phyloP scores from a whole-genome alignment of 371 early-diverging fungal species.

The Blakeslea trispora region DNA sequence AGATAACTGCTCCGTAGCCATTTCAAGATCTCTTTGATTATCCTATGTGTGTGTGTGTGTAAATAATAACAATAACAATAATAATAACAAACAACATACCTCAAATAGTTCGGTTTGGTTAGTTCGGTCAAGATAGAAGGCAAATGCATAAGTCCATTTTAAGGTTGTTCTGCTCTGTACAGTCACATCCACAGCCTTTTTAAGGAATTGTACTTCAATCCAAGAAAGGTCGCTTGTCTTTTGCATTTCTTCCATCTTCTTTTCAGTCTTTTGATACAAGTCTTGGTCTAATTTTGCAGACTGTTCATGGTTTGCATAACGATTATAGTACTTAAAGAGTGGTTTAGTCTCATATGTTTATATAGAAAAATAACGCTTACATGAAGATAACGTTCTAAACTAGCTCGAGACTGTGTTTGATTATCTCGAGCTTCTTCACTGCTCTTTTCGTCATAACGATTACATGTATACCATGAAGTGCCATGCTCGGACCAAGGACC shows the following conservation, averaged over 20 bases:
- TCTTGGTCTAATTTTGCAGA: slow-evolving; percentile 89
- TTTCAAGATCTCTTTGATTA: slow-evolving; percentile 95
- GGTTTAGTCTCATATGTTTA: too few species aligned
- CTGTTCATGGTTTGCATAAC: slow-evolving; percentile 97
- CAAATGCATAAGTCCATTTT: slow-evolving; percentile 97
- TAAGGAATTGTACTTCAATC: slow-evolving; percentile 98
- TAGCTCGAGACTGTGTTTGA: slow-evolving; percentile 85
- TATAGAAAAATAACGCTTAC: slow-evolving; percentile 66
- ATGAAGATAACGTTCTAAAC: slow-evolving; percentile 93
- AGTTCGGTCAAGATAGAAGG: slow-evolving; percentile 85
- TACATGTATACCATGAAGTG: slow-evolving; percentile 88
- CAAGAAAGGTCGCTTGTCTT: slow-evolving; percentile 86
- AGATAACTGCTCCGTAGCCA: slow-evolving; percentile 92
- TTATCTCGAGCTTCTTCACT: slow-evolving; percentile 80
- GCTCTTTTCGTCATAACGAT: slow-evolving; percentile 86
- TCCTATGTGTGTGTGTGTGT: slow-evolving; percentile 40
- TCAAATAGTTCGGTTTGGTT: slow-evolving; percentile 94
- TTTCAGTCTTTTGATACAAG: slow-evolving; percentile 85
- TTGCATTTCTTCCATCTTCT: slow-evolving; percentile 97
- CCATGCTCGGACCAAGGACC: slow-evolving; percentile 94
- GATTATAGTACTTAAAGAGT: slow-evolving; percentile 88
- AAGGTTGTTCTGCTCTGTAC: slow-evolving; percentile 86
- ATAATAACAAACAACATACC: slow-evolving; percentile 18
- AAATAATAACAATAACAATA: not conserved
- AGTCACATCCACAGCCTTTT: slow-evolving; percentile 89